Base-by-base conservation (phyloP, 179 eudicot species). In the Amaranthus tricolor region DNA sequence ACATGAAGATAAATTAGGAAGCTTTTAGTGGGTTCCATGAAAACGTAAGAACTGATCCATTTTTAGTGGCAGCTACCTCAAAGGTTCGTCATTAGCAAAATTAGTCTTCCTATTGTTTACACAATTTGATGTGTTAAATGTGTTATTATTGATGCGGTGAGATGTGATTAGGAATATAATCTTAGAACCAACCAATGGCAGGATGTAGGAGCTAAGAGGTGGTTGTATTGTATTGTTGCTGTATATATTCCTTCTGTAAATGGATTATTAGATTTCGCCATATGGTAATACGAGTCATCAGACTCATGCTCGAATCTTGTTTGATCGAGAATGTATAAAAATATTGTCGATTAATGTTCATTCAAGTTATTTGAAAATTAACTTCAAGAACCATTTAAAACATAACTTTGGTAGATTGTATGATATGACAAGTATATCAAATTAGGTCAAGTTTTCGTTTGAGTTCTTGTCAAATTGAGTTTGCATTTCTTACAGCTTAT, bases 61-160 rank as follows among this genome's bases (percentile, higher is more conserved):
- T 60, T 20, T 44, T 16, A 48, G 1, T 40, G 19, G 74, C 65
- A 19, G 63, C 64, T 58, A 65, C 14, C 15, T 53, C 14, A 14
- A 69, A 69, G 72, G 61, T 69, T 49, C 45, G 45, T 53, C 72
- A 69, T 49, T 69, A 53, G 72, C 61, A 61, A 31, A 21, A 53
- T 53, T 54, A 16, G 4, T 55, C 66, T 66, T 65, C 14, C 71
- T 43, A n/a, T 6, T 65, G 44, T 47, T 19, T 67, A 52, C 45
- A 74, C 61, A 44, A 49, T 52, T 59, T 71, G 71, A 11, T 31
- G 31, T 24, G 40, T 31, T 31, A 31, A 31, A 54, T 47, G 47
- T 71, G 71, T 60, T 47, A 20, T 50, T 58, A 17, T 56, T 60
- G 79, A 66, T 19, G 17, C 62, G 61, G 40, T 62, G 14, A 69